Evolutionary conservation across 2,329 filamentous ascomycete genomes (phyloP).

Genomic region (Pseudogymnoascus sp.): DNA sequence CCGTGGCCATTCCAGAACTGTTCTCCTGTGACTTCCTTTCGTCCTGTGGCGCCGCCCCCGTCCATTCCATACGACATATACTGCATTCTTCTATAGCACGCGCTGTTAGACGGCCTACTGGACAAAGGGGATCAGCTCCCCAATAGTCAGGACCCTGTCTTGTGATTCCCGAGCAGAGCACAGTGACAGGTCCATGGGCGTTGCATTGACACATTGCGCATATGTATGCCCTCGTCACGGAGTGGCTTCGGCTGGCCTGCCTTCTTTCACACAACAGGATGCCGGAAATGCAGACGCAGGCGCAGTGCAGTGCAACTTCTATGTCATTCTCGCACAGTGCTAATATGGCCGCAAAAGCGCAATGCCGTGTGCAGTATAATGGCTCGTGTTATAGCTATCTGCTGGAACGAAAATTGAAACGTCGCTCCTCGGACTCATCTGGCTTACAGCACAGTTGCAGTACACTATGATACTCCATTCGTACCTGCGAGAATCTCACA

Average conservation of each 20-base stretch:
- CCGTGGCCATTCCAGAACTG: slow-evolving; percentile 1
- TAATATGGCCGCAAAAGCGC: neutral
- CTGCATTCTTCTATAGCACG: neutral
- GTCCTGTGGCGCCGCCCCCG: neutral
- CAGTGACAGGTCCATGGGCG: neutral
- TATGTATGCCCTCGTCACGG: neutral
- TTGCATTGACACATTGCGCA: slow-evolving; percentile 3
- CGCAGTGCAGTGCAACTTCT: neutral
- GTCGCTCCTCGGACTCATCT: neutral
- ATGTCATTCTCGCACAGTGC: neutral
- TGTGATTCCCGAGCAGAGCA: neutral
- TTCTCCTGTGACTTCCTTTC: neutral
- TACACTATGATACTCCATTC: neutral
- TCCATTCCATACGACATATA: neutral
- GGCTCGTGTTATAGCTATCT: neutral
- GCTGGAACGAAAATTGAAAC: neutral
- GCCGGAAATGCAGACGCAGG: neutral
- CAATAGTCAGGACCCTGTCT: neutral
- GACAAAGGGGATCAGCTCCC: neutral
- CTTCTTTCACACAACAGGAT: neutral
- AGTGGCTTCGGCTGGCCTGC: neutral
- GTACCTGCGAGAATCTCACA: neutral
- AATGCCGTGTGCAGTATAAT: neutral
- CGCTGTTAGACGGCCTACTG: neutral
- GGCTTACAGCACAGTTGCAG: neutral